Percentiles rank a stretch among this genome's conserved stretches.
Evolutionary conservation across 768 basidiomycete genomes (phyloP).

Genomic region (Boletus vinaceobasis): DNA sequence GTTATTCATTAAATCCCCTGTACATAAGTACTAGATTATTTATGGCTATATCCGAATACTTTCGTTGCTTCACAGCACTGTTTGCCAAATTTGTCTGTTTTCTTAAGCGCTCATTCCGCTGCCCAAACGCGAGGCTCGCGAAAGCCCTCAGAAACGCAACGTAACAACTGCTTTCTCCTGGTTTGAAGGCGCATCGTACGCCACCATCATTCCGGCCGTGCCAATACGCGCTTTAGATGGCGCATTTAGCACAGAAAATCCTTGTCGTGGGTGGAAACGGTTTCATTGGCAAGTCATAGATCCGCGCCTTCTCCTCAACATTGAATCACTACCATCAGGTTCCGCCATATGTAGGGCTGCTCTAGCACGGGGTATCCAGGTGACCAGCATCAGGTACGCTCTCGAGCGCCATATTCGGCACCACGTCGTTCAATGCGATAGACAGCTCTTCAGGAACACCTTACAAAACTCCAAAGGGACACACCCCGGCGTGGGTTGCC

Average conservation of each 20-base stretch:
- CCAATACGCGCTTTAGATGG: slow-evolving; percentile 7
- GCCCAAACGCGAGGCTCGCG: too few relatives aligned
- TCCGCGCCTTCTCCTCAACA: background rate
- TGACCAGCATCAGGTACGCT: slow-evolving; percentile 81
- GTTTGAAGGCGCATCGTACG: background rate
- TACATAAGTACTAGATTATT: background rate
- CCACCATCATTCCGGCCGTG: background rate
- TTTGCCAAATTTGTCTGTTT: too few relatives aligned
- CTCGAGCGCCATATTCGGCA: background rate
- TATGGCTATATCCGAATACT: background rate
- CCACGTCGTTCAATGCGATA: background rate
- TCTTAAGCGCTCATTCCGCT: too few relatives aligned
- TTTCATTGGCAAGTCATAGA: slow-evolving; percentile 70
- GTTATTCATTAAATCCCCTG: slow-evolving; percentile 3
- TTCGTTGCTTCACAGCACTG: background rate
- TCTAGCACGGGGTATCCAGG: slow-evolving; percentile 76
- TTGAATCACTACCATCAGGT: slow-evolving; percentile 46
- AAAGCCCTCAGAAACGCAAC: too few relatives aligned
- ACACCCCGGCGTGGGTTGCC: slow-evolving; percentile 80
- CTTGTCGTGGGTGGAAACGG: slow-evolving; percentile 99
- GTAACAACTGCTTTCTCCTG: too few relatives aligned
- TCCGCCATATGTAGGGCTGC: slow-evolving; percentile 92
- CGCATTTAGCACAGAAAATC: slow-evolving; percentile 49
- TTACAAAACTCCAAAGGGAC: slow-evolving; percentile 85
- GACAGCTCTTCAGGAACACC: slow-evolving; percentile 81